Percentiles rank a stretch among this genome's conserved stretches.
Evolutionary conservation across 768 basidiomycete species (phyloP).

Genomic region (Serendipita sp.): DNA sequence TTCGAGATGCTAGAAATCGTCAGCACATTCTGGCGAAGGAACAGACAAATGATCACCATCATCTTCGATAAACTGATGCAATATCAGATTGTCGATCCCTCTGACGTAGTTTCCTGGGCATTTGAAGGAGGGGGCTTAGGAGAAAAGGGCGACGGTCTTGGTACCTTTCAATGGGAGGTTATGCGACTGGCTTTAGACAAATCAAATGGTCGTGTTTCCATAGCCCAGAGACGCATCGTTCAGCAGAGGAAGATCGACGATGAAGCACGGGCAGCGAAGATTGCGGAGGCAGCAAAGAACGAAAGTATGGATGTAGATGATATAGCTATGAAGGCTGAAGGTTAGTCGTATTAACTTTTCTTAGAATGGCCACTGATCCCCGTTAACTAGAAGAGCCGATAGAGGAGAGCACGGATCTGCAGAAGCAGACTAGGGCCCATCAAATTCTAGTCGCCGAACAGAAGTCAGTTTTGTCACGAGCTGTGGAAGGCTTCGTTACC

Average conservation of each 20-base stretch:
- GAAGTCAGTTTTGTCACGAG: slow-evolving; percentile 51
- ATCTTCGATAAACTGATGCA: slow-evolving; percentile 98
- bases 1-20: slow-evolving; percentile 55
- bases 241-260: slow-evolving; percentile 78
- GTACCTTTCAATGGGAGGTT: slow-evolving; percentile 69
- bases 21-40: slow-evolving; percentile 67
- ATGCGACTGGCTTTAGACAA: slow-evolving; percentile 74
- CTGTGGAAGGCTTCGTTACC: slow-evolving; percentile 60
- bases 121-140: slow-evolving; percentile 38
- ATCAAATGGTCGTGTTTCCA: slow-evolving; percentile 72
- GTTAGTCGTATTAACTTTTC: slow-evolving; percentile 26
- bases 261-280: slow-evolving; percentile 49
- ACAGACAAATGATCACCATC: slow-evolving; percentile 75
- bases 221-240: slow-evolving; percentile 57
- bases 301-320: slow-evolving; percentile 53
- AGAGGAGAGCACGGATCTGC: slow-evolving; percentile 51
- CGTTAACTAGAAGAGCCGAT: slow-evolving; percentile 18
- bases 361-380: background rate
- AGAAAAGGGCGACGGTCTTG: slow-evolving; percentile 15
- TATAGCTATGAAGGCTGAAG: slow-evolving; percentile 44
- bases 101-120: slow-evolving; percentile 76
- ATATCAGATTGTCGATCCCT: slow-evolving; percentile 91
- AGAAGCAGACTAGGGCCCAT: slow-evolving; percentile 58
- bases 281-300: slow-evolving; percentile 30
- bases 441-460: slow-evolving; percentile 61